Base-by-base conservation (phyloP, 495 filamentous ascomycete genomes). In the Penicillium ochrochloron region DNA sequence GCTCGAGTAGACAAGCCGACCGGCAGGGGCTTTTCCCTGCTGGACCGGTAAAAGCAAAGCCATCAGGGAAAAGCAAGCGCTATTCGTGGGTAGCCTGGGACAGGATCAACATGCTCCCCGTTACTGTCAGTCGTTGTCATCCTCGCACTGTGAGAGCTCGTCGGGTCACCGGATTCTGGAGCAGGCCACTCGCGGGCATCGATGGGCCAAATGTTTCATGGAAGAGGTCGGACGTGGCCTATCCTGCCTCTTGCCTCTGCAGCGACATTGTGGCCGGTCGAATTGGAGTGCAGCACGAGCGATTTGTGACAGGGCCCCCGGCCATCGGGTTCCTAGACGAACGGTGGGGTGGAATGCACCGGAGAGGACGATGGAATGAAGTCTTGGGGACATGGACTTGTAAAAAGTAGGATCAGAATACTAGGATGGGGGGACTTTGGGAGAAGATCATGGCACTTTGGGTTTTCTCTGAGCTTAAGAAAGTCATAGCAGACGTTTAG, bases 81-180 rank as follows among this genome's bases (percentile, higher is more conserved):
- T 10, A 7, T 31, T 52, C 14, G 12, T 29, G 25, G 25, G 12
- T 17, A 15, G 48, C 12, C 12, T 25, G 31, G 10, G 48, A 52
- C 48, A 31, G 1, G 48, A 31, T 12, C 25, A 48, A 23, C 6
- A 12, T 25, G 10, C 21, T 17, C 19, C 44, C 11, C 9, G 44
- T 48, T 48, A 11, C 21, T 25, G 44, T 25, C 21, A 44, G 56
- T 60, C 17, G 41, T 54, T 65, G 70, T 62, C 67, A 76, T 73
- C 72, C 65, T 74, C 66, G 63, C 67, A 68, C 69, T 70, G 73
- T 71, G 67, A 73, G 67, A 66, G 67, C 64, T 70, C 64, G 69
- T 65, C 64, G 72, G 70, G 74, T 73, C 70, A 74, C 70, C 74
- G 66, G 72, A 75, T 73, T 73, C 59, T 70, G 57, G 64, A 72